A percentile compares a stretch with the other conserved stretches of the same genome.
These are phyloP conservation scores for Panaeolus papilionaceus DNA, from an alignment of 768 basidiomycete genomes.

Conservation along the genomic window DNA sequence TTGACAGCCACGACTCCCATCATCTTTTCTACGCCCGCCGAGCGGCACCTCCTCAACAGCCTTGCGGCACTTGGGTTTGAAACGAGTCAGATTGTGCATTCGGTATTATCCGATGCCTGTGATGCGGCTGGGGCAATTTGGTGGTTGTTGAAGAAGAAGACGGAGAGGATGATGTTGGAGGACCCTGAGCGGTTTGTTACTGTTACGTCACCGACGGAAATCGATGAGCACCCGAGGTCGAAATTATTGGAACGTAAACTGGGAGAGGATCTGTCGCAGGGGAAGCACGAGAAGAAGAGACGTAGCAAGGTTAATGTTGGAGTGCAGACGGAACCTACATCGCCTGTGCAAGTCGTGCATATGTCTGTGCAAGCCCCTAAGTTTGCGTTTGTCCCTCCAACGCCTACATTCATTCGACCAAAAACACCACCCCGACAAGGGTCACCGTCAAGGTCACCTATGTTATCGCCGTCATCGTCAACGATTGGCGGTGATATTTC, in stretches of 20 bases:
- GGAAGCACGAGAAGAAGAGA: constrained; percentile 39
- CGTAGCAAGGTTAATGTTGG: constrained; percentile 39
- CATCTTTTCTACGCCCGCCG: constrained; percentile 86
- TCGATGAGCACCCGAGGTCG: constrained; percentile 28
- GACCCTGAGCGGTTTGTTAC: constrained; percentile 29
- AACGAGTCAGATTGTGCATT: constrained; percentile 94
- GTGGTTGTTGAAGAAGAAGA: constrained; percentile 94
- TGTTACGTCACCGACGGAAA: constrained; percentile 25
- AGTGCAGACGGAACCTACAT: constrained; percentile 53
- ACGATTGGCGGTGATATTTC: constrained; percentile 53
- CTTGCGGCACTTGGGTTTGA: constrained; percentile 86
- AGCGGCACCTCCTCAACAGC: constrained; percentile 79
- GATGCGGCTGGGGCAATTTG: constrained; percentile 90
- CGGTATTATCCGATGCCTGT: constrained; percentile 90
- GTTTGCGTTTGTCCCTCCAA: constrained; percentile 78
- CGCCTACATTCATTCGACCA: constrained; percentile 64
- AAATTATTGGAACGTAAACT: constrained; percentile 16
- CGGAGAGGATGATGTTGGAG: constrained; percentile 60
- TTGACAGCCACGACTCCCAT: constrained; percentile 73
- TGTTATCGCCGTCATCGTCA: constrained; percentile 63
- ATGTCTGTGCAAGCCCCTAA: constrained; percentile 50
- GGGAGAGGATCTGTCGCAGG: constrained; percentile 23
- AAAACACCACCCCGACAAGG: constrained; percentile 60
- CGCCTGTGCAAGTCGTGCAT: constrained; percentile 20
- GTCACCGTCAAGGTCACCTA: constrained; percentile 54